phyloP scores from a whole-genome alignment of 1,139 yeast species.

The Candida frijolesensis region DNA sequence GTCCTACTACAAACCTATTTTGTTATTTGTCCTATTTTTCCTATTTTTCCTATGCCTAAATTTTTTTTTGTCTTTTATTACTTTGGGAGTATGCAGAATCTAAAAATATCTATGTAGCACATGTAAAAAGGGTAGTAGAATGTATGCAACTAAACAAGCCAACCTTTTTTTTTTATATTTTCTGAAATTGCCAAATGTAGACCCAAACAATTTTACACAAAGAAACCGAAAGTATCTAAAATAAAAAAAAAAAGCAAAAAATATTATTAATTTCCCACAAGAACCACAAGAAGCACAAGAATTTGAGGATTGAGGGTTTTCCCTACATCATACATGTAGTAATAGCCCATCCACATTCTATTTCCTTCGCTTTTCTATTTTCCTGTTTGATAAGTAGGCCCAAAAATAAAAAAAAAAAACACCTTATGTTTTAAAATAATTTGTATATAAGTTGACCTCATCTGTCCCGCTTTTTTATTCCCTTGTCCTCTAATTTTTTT shows the following conservation, averaged over 20 bases:
- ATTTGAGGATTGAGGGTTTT: neutral
- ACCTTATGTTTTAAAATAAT: neutral
- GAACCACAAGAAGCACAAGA: neutral
- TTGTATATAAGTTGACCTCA: neutral
- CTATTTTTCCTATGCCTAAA: no score
- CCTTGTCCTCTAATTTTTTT: neutral
- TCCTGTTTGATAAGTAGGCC: neutral
- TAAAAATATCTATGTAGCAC: neutral
- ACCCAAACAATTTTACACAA: conserved; percentile 2
- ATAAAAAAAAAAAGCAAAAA: neutral
- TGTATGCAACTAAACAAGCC: neutral
- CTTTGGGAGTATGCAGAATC: neutral
- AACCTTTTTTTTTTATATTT: neutral
- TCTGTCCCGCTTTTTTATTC: neutral
- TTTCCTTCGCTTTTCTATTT: neutral
- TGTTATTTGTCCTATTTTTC: neutral
- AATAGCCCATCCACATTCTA: neutral
- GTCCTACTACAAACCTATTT: neutral
- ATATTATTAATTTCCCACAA: neutral
- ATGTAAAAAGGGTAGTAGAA: neutral
- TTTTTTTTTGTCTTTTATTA: neutral
- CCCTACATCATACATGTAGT: conserved; percentile 2
- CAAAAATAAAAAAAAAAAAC: neutral
- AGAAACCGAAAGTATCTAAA: neutral
- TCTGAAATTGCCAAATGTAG: conserved; percentile 2